phyloP scores from a whole-genome alignment of 331 rosid species.

The Malus hybrid region DNA sequence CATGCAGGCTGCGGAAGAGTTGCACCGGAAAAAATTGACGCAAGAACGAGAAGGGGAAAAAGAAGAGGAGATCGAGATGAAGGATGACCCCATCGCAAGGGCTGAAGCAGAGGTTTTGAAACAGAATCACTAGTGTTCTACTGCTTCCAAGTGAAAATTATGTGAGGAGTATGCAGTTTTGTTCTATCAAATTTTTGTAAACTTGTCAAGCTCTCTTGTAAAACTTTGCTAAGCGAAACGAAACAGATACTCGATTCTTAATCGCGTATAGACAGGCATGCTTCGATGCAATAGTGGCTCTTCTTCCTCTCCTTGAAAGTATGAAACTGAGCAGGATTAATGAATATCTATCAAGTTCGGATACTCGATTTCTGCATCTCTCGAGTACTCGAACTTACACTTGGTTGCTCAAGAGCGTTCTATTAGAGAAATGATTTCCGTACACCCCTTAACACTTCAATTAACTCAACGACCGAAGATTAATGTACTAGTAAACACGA shows the following conservation, averaged over 20 bases:
- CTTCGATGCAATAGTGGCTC: background rate
- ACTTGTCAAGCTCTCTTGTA: background rate
- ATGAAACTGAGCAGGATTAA: background rate
- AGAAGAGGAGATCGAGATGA: constrained; percentile 55
- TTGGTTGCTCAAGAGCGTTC: too few relatives aligned
- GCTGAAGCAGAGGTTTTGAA: constrained; percentile 71
- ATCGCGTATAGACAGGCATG: background rate
- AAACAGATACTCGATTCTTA: background rate
- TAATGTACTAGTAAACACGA: too few relatives aligned
- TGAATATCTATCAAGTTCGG: too few relatives aligned
- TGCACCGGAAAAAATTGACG: constrained; percentile 63
- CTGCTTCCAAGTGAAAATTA: background rate
- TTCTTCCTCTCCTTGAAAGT: background rate
- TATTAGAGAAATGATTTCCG: too few relatives aligned
- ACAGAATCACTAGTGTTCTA: constrained; percentile 13
- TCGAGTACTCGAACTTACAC: too few relatives aligned
- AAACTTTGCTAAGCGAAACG: background rate
- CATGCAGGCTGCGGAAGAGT: constrained; percentile 84
- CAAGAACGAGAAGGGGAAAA: constrained; percentile 81
- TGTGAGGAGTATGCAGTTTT: background rate
- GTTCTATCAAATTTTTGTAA: background rate
- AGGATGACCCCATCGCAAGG: constrained; percentile 80
- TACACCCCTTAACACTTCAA: too few relatives aligned
- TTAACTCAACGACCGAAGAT: too few relatives aligned
- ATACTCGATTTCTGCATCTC: too few relatives aligned